Conservation (phyloP, 192 early-diverging fungal species). For the Coemansia sp. region DNA sequence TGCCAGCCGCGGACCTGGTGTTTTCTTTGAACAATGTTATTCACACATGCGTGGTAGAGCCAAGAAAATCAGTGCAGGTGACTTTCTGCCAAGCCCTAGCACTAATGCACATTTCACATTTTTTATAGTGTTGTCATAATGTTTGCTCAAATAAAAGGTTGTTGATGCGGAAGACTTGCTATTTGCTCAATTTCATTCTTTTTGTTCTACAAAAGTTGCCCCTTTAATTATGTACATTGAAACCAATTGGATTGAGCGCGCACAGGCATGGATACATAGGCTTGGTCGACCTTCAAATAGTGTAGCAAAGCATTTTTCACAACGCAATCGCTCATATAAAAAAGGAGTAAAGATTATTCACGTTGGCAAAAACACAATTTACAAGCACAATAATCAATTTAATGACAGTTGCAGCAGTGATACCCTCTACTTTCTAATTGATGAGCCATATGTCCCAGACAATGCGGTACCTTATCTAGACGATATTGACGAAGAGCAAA, state of each 20-base stretch:
- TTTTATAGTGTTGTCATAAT: background rate
- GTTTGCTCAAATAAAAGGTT: background rate
- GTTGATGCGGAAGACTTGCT: background rate
- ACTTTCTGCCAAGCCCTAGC: background rate
- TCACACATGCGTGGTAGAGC: background rate
- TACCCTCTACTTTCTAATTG: background rate
- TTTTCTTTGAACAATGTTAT: background rate
- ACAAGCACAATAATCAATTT: background rate
- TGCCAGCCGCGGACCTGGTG: background rate
- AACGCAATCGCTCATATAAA: background rate
- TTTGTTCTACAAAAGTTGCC: background rate
- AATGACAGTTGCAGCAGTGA: background rate
- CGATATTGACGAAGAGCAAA: slow-evolving; percentile 33
- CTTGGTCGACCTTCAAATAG: background rate
- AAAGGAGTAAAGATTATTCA: background rate
- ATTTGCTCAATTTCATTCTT: background rate
- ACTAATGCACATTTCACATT: background rate
- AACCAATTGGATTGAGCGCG: background rate
- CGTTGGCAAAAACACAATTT: slow-evolving; percentile 1
- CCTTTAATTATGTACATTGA: background rate
- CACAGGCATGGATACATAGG: background rate
- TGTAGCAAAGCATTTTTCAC: background rate
- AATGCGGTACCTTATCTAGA: slow-evolving; percentile 38
- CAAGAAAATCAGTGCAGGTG: background rate
- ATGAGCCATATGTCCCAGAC: slow-evolving; percentile 10